Base-by-base conservation (phyloP, 805 yeast species). In the Wickerhamomyces tratensis region DNA sequence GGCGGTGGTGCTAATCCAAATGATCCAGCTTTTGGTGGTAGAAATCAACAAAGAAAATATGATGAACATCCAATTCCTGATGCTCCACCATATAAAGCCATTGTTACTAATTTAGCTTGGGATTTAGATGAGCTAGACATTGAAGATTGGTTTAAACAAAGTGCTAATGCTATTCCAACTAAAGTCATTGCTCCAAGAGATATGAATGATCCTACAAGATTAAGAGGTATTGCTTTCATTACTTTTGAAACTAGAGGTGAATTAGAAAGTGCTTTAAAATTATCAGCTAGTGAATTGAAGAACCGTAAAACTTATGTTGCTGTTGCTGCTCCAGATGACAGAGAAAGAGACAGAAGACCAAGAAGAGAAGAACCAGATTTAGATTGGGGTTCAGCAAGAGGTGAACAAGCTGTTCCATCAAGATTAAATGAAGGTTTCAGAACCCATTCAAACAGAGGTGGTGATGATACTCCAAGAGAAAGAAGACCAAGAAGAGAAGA, bases 31-130 rank as follows among this genome's bases (percentile, higher is more conserved):
- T 56, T 62, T 46, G 62, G 52, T 46, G 67, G 67, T 40, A 60
- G 63, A 41, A 54, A 68, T 50, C 66, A 67, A 49, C 77, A 74
- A 48, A 75, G 86, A 64, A 71, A 68, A 34, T 31, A 31, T 31
- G 34, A 11, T 31, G 89, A 82, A 58, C 83, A 67, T 52, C 95
- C 96, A 37, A 72, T 93, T 46, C 99, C 99, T 38, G 91, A 87
- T 54, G 73, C 67, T 41, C 88, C 97, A 15, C 99, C 99, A 42
- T 93, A 65, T 72, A 82, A 85, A 56, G 97, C 96, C n/a, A 78
- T 86, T 61, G 72, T 91, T 51, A 77, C 77, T 59, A 88, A 89
- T 67, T 76, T 93, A 58, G 86, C 96, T 46, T 83, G 85, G 80
- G 89, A 84, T 45, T 74, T 77, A 38, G 63, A 69, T 39, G 97